Evolutionary conservation across 495 filamentous ascomycete genomes (phyloP), one percentile per base, ranked within the genome.

Genomic region (Xylaria telfairii): DNA sequence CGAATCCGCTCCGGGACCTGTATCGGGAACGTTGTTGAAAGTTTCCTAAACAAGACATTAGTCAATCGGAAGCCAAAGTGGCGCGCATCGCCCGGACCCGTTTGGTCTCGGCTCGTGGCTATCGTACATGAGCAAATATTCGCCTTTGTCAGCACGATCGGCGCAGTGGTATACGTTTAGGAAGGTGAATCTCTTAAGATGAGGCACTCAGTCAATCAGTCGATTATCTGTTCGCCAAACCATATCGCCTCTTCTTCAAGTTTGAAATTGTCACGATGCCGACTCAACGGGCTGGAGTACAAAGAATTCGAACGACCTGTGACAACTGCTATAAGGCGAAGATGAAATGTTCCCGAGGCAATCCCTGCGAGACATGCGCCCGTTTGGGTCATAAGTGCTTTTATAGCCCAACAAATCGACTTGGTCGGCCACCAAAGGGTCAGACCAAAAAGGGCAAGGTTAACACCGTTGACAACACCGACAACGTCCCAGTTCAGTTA

Each of bases 291-390:
- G 10, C 49, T 53, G 49, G 49, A 24, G 21, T 26, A n/a, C 49
- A 53, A 53, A 53, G 49, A 8, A 53, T 53, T 26, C 49, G 49
- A 53, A 53, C 49, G 24, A 53, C 49, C 49, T 53, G 49, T 53
- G 49, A 53, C 24, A 53, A 6, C 24, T 53, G 49, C 49, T 53
- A 53, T 53, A 53, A 53, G 49, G 49, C 49, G 8, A 53, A 53
- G 24, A 53, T 53, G 49, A 53, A 53, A 53, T 53, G 49, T 53
- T 53, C 49, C 49, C 49, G 49, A 53, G 49, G 49, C 24, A 53
- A 53, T 53, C 49, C 49, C 49, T 53, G 49, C 49, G 49, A 53
- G 49, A 53, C 49, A 5, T 53, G 49, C 24, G 49, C 49, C 49
- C 49, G 49, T 53, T 53, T 53, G 24, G 49, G 49, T 8, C 49